Evolutionary conservation across 306 rosid species (phyloP), one percentile per base, ranked within the genome.

Genomic region (Vigna nakashimae): DNA sequence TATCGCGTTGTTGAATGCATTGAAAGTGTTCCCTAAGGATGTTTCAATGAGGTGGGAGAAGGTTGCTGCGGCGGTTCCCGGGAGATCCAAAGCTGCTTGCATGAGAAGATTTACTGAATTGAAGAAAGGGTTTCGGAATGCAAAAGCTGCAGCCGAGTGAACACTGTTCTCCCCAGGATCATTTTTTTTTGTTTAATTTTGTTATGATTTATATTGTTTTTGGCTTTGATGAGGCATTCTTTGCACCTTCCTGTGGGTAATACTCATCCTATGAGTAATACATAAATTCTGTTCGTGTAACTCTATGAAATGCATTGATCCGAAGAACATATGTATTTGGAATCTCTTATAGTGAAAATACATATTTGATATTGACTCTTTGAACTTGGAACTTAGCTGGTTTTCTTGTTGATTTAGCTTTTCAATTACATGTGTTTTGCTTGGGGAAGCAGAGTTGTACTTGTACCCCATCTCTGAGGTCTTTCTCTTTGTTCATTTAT

Each of bases 21-120:
- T 95, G 89, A 95, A 95, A 83, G 88, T 85, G 0, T 92, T 95
- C 75, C 97, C 96, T 0, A 95, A 95, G 82, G 99, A 95, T 1
- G 90, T 48, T 53, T 14, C 96, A 0, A 87, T 92, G 99, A 90
- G 99, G 82, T 95, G 99, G 99, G 99, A 95, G 89, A 95, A 92
- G 86, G 86, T 95, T 77, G 85, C 93, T 8, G 97, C 91, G 17
- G 91, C 97, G n/a, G 91, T 95, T 62, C 97, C 96, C 0, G 99
- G 97, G 67, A 92, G 89, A 78, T 82, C 99, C 0, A 95, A 95
- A 84, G 91, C 92, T 0, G 98, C 87, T 72, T 95, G 99, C 71
- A 60, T 91, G 80, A 92, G 87, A 79, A 89, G 99, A 85, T 85
- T 92, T 57, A 62, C 89, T 18, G 99, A 89, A 17, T 74, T 95